These are phyloP conservation scores for Lavandula angustifolia DNA, from an alignment of 257 asterid genomes.

Conservation along the genomic window DNA sequence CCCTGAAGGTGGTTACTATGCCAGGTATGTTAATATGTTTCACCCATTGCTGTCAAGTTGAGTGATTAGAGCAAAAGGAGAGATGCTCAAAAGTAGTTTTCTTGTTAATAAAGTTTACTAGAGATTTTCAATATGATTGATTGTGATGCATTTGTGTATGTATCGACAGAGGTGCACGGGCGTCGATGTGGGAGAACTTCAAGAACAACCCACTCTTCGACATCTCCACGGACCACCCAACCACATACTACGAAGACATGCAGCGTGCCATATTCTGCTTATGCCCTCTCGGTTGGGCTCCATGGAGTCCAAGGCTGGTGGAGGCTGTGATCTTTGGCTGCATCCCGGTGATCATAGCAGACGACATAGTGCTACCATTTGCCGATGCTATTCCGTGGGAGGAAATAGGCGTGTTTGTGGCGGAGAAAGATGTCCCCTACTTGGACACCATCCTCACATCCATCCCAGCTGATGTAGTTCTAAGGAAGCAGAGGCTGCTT, in stretches of 20 bases:
- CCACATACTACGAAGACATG: conserved; percentile 84
- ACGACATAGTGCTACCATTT: conserved; percentile 78
- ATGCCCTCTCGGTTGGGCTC: conserved; percentile 94
- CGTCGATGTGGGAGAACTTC: conserved; percentile 89
- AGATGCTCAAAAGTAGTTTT: too few relatives aligned
- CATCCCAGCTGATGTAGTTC: conserved; percentile 45
- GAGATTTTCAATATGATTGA: neutral
- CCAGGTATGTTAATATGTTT: conserved; percentile 48
- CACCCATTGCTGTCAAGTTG: too few relatives aligned
- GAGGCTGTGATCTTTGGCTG: conserved; percentile 88
- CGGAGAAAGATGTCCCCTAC: conserved; percentile 52
- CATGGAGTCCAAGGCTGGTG: conserved; percentile 86
- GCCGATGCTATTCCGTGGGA: conserved; percentile 67
- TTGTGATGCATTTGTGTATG: neutral
- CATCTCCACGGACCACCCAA: conserved; percentile 80
- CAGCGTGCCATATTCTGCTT: conserved; percentile 78
- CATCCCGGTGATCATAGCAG: conserved; percentile 84
- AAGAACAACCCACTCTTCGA: conserved; percentile 84
- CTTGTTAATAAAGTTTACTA: neutral
- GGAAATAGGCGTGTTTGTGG: conserved; percentile 50
- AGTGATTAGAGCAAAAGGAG: too few relatives aligned
- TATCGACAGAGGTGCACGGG: conserved; percentile 72
- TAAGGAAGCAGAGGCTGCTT: conserved; percentile 69
- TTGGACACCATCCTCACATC: conserved; percentile 59
- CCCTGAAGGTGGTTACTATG: conserved; percentile 88